Base-by-base conservation (phyloP, 352 stramenopile species). In the Globisporangium canariense region DNA sequence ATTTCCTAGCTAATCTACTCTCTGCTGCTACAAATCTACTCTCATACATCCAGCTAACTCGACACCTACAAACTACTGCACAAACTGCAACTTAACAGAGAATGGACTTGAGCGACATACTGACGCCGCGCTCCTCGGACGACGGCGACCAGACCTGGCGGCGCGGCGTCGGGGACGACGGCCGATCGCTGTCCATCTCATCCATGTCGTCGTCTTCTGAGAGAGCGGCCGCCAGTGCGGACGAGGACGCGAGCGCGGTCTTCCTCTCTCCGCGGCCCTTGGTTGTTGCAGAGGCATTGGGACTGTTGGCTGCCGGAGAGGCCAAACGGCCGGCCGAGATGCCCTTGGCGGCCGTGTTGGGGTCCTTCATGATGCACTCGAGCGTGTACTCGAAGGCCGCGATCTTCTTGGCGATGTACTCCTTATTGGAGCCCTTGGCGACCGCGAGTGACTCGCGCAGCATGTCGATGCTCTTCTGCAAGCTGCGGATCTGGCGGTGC, bases 401-500 rank as follows among this genome's bases (percentile, higher is more conserved):
- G 61, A 92, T 92, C 71, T 92, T 92, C 70, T 90, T 90, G 62
- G 77, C 73, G 58, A 92, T 90, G 71, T 92, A 90, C 60, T 90
- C 83, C 60, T 79, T 86, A 69, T 90, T 90, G 36, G 79, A 83
- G 20, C 83, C 83, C 59, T 90, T 92, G 40, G 83, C 83, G 58
- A 89, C 78, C 32, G 70, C 60, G 32, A 92, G 76, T 45, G 83
- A 90, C 70, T 90, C 83, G 16, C 79, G 77, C 52, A 93, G 64
- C 81, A 91, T 88, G 54, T 91, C 81, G 51, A 94, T 92, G 65
- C 83, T 92, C 70, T 94, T 94, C 63, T 91, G 79, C 47, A 94
- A 61, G 47, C 75, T 88, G 36, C 83, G 82, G 70, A 94, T 93
- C 70, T 94, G 86, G 22, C 83, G 83, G 63, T 93, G 84, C 13